phyloP scores from a whole-genome alignment of 208 protist species.

The Strigomonas oncopelti region DNA sequence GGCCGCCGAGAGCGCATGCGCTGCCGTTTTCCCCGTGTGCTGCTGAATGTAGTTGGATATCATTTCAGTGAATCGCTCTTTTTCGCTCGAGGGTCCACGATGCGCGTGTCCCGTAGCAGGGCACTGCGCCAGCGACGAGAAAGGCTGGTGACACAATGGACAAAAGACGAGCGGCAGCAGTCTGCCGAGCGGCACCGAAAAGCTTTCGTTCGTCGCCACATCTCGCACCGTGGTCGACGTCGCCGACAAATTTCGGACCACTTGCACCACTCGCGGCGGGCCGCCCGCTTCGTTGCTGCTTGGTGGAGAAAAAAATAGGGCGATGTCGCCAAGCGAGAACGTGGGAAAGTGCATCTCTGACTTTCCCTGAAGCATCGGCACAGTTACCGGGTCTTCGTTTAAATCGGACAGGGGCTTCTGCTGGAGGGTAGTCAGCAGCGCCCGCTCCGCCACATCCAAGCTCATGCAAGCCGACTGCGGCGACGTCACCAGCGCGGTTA shows the following conservation, averaged over 20 bases:
- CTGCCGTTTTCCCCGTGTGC: background rate
- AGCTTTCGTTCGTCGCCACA: background rate
- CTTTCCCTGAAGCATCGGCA: constrained; percentile 29
- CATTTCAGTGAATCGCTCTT: background rate
- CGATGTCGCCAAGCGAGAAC: constrained; percentile 36
- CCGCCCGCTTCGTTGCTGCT: constrained; percentile 27
- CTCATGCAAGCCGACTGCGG: constrained; percentile 36
- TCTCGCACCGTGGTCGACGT: background rate
- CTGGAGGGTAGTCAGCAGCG: constrained; percentile 28
- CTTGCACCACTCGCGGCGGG: constrained; percentile 17
- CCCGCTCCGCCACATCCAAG: constrained; percentile 39
- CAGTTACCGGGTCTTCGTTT: constrained; percentile 20
- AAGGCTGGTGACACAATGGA: background rate
- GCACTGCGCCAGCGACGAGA: background rate
- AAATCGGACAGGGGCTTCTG: constrained; percentile 31
- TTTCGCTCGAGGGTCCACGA: background rate
- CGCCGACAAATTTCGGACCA: background rate
- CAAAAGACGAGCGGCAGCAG: background rate
- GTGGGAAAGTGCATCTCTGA: constrained; percentile 9
- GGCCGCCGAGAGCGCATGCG: background rate
- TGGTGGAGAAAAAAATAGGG: constrained; percentile 21
- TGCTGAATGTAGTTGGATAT: background rate
- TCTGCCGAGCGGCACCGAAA: background rate
- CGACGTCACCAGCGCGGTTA: constrained; percentile 44
- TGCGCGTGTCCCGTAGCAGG: background rate